Evolutionary conservation across 139 green algal genomes (phyloP), one percentile per base, ranked within the genome.

Genomic region (Chlorella sp.): DNA sequence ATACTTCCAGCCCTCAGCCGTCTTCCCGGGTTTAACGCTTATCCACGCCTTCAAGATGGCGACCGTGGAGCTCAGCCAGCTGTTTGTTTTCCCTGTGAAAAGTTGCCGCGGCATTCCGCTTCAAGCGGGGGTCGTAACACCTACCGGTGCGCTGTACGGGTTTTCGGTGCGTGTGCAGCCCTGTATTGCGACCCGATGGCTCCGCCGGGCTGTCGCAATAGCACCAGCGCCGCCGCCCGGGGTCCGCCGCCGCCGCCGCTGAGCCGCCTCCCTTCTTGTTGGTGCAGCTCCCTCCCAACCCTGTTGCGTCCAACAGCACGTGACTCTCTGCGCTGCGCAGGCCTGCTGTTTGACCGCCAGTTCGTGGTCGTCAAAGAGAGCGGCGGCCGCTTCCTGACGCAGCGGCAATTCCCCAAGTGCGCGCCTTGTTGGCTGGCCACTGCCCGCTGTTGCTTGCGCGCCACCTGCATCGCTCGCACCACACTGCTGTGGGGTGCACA

Each of bases 11-110:
- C 46, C 46, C 46, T 54, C 46, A 11, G 11, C 46, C 7, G 46
- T 11, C 46, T 54, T 60, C 51, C 13, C 51, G 51, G 51, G 68
- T 34, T 56, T 40, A 62, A 38, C 73, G 40, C 24, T 8, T 8
- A 16, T 43, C 14, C 43, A 34, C 54, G 48, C 11, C 32, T 20
- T 73, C 58, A 0, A 11, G 16, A 40, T 83, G 58, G 26, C 60
- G 62, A 4, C 16, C 16, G 8, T 44, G 19, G 60, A 20, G 34
- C 30, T 54, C 7, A 22, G 17, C 48, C 11, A 40, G 36, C 36
- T 92, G 3, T 81, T 83, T 69, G 76, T 93, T 20, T 94, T 92
- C 75, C 91, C 92, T 13, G 80, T 94, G 11, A 94, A 95, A 60
- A 80, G 70, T 30, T 91, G 89, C 80, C 72, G 70, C 3, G 90